Evolutionary conservation across 208 protist species (phyloP).

Genomic region (Crithidia thermophila): DNA sequence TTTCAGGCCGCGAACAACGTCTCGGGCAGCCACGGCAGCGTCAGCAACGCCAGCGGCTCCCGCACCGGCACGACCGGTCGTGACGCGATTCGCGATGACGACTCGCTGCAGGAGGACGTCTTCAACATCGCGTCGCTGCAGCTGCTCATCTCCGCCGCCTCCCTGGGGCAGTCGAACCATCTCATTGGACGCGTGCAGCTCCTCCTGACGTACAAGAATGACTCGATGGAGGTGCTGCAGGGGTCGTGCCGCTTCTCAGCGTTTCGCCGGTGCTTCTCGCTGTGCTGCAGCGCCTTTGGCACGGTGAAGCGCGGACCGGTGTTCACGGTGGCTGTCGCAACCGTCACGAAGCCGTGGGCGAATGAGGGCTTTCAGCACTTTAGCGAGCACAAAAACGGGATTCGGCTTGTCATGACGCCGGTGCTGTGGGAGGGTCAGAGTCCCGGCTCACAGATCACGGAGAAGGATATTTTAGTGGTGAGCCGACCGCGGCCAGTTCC

Average conservation of each 20-base stretch:
- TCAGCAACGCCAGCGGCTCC: slow-evolving; percentile 16
- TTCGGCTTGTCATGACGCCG: slow-evolving; percentile 69
- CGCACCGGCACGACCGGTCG: not conserved
- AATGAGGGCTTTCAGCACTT: slow-evolving; percentile 54
- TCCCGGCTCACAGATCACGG: slow-evolving; percentile 54
- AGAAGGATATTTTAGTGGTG: slow-evolving; percentile 66
- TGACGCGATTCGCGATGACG: slow-evolving; percentile 14
- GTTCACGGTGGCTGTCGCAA: slow-evolving; percentile 65
- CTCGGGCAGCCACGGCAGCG: slow-evolving; percentile 12
- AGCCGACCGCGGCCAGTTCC: slow-evolving; percentile 30
- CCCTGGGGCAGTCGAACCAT: slow-evolving; percentile 67
- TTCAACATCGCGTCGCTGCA: slow-evolving; percentile 44
- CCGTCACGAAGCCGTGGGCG: slow-evolving; percentile 52
- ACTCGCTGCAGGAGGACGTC: slow-evolving; percentile 23
- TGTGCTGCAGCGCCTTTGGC: slow-evolving; percentile 58
- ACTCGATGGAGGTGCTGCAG: slow-evolving; percentile 64
- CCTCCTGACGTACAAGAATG: slow-evolving; percentile 63
- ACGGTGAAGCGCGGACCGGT: slow-evolving; percentile 49
- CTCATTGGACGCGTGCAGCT: slow-evolving; percentile 68
- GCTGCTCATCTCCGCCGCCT: slow-evolving; percentile 56
- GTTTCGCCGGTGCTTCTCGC: slow-evolving; percentile 54
- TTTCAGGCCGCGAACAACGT: slow-evolving; percentile 35
- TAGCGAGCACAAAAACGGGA: slow-evolving; percentile 50
- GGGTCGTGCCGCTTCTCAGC: slow-evolving; percentile 69
- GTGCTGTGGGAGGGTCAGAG: slow-evolving; percentile 54